Conservation (phyloP, 75 land plant species). For the Chamaecyparis obtusa region DNA sequence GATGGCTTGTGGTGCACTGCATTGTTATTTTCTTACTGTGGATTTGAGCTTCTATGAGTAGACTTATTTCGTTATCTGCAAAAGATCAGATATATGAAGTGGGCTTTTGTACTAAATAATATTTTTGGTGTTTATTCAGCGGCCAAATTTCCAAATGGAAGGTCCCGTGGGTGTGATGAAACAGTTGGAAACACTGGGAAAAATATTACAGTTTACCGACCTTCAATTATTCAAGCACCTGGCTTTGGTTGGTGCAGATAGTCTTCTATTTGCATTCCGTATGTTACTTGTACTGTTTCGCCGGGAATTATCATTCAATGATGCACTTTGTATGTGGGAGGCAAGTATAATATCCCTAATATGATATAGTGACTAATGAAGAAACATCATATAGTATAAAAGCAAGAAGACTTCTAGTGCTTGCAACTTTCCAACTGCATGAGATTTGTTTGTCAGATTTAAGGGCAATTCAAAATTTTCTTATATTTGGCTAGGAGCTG, state of each 20-base stretch:
- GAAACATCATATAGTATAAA: background rate
- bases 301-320: constrained; percentile 79
- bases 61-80: background rate
- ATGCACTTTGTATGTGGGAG: constrained; percentile 95
- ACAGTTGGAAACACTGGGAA: constrained; percentile 74
- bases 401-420: background rate
- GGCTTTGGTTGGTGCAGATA: constrained; percentile 73
- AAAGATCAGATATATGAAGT: background rate
- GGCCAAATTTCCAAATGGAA: constrained; percentile 89
- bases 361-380: constrained; percentile 1
- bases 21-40: background rate
- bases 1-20: background rate
- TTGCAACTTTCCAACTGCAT: background rate
- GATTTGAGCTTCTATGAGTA: background rate
- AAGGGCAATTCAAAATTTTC: background rate
- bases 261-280: constrained; percentile 89
- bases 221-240: constrained; percentile 66
- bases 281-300: constrained; percentile 89
- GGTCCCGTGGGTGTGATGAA: constrained; percentile 91
- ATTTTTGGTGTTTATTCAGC: constrained; percentile 30
- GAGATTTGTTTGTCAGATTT: background rate
- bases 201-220: constrained; percentile 74
- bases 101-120: background rate
- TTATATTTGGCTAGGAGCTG: background rate
- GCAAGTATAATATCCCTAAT: constrained; percentile 30